Evolutionary conservation across 2,329 filamentous ascomycete species (phyloP), one percentile per base, ranked within the genome.

Genomic region (Aspergillus ustus): DNA sequence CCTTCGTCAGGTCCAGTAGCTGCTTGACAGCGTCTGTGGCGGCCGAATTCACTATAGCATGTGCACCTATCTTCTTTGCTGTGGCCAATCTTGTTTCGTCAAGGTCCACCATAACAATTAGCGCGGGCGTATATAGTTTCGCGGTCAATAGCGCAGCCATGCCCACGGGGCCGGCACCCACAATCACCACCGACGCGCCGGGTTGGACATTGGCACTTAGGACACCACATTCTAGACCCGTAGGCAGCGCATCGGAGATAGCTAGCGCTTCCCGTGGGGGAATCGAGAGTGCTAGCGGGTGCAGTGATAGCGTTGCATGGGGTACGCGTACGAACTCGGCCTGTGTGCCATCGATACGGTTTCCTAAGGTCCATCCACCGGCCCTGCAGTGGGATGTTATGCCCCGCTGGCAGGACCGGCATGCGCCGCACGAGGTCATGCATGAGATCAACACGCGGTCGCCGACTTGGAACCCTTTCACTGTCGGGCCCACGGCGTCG

Each of bases 211-310:
- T 80, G 8, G 80, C 81, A 65, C 82, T 83, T 31, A 84, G 70
- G 0, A 83, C 82, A 25, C 84, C 85, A 60, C 81, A 83, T 69
- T 87, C 85, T 20, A 84, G 73, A 1, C 82, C 84, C 0, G 85
- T 87, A 2, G 85, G 84, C 51, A 86, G 79, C 28, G 85, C 84
- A 72, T 87, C 85, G 59, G 81, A 83, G 11, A 87, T 71, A 68
- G 84, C 81, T 2, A 87, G 81, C 4, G 22, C 25, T 15, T 22
- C 48, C 11, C 17, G 48, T 13, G 48, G 17, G 20, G 82, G 78
- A 1, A 80, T 77, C 1, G 74, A 78, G 0, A 66, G 48, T 0
- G 83, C 81, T 1, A 85, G 68, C 2, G 72, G 65, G 67, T 83
- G 80, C 7, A 86, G 75, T 8, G 80, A 83, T 7, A 77, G 78